Evolutionary conservation across 169 alveolate species (phyloP).

Genomic region (Plasmodium ovale): DNA sequence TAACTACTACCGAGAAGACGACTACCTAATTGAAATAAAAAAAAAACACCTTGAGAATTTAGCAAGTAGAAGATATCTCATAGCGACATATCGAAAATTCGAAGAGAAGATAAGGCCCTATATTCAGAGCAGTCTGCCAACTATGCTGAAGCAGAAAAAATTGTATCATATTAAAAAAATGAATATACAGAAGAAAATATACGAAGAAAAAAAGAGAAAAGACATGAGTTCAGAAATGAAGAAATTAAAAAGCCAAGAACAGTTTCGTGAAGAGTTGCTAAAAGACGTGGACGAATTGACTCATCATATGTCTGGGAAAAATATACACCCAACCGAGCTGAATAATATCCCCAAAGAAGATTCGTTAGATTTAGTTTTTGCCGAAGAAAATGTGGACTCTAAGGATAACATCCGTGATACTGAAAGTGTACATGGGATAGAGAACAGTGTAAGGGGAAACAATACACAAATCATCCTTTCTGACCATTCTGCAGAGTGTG

Average conservation of each 20-base stretch:
- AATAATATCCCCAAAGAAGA: too few relatives aligned
- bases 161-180: constrained; percentile 33
- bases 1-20: constrained; percentile 53
- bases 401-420: background rate
- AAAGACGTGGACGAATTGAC: constrained; percentile 45
- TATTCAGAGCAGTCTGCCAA: constrained; percentile 73
- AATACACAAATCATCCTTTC: background rate
- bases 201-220: constrained; percentile 67
- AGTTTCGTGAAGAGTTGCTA: constrained; percentile 40
- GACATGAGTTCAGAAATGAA: constrained; percentile 35
- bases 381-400: background rate
- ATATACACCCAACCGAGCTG: background rate
- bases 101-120: constrained; percentile 74
- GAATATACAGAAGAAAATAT: constrained; percentile 60
- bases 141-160: constrained; percentile 70
- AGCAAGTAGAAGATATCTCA: constrained; percentile 64
- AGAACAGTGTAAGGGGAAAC: background rate
- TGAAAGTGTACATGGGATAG: background rate
- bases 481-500: background rate
- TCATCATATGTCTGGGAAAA: constrained; percentile 24
- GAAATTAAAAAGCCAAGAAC: constrained; percentile 41
- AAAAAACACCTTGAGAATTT: constrained; percentile 37
- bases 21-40: constrained; percentile 29
- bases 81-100: constrained; percentile 49
- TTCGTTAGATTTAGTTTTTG: too few relatives aligned